Evolutionary conservation across 2,329 filamentous ascomycete species (phyloP).

Genomic region (Trichoderma simmonsii): DNA sequence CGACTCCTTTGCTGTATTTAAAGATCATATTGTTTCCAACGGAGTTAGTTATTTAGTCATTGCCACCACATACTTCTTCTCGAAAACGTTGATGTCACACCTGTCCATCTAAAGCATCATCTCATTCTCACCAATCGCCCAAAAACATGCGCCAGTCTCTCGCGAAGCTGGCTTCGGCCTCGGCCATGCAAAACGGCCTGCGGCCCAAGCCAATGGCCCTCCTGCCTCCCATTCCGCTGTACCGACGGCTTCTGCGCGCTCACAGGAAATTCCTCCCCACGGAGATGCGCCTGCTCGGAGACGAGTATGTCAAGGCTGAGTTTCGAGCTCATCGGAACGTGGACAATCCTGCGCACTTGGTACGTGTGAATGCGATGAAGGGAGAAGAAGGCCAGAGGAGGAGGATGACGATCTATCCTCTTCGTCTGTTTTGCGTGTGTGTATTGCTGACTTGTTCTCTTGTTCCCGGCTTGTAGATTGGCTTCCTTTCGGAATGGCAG

Average conservation of each 20-base stretch:
- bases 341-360: slow-evolving; percentile 90
- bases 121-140: neutral
- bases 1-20: neutral
- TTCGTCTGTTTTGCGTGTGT: neutral
- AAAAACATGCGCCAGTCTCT: slow-evolving; percentile 8
- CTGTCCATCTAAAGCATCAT: neutral
- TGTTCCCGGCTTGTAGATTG: slow-evolving; percentile 58
- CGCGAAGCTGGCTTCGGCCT: slow-evolving; percentile 37
- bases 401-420: too few species aligned
- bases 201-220: slow-evolving; percentile 57
- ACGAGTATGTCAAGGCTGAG: slow-evolving; percentile 90
- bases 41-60: neutral
- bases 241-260: slow-evolving; percentile 79
- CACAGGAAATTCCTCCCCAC: slow-evolving; percentile 74
- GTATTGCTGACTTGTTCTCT: neutral
- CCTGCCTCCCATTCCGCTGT: slow-evolving; percentile 83
- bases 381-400: neutral
- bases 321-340: slow-evolving; percentile 79
- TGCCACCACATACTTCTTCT: neutral
- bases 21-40: too few species aligned
- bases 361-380: slow-evolving; percentile 40
- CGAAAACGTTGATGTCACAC: neutral
- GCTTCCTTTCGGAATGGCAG: slow-evolving; percentile 96
- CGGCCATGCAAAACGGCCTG: slow-evolving; percentile 32
- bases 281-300: slow-evolving; percentile 78